These are phyloP conservation scores for Candida patagonica DNA, from an alignment of 805 yeast species.

Conservation along the genomic window DNA sequence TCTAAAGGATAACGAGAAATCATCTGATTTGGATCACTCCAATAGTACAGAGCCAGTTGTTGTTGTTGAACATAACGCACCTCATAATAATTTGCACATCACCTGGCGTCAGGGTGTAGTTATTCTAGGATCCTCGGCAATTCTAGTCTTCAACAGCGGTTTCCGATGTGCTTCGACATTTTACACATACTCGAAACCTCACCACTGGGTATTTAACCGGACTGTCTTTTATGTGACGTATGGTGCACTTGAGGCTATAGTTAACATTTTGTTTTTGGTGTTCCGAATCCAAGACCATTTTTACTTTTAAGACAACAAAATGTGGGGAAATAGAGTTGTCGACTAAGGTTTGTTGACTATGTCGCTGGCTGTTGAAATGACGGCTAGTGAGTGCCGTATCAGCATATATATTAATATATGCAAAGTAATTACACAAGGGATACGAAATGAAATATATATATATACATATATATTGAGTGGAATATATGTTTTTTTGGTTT, in stretches of 20 bases:
- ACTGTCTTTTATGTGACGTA: conserved; percentile 58
- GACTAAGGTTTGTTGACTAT: no score
- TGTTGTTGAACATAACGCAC: not conserved
- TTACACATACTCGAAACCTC: conserved; percentile 15
- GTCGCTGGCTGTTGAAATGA: no score
- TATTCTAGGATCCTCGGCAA: conserved; percentile 9
- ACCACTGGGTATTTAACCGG: conserved; percentile 39
- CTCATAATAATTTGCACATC: not conserved
- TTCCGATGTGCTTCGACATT: conserved; percentile 28
- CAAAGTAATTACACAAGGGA: no score
- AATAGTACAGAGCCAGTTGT: not conserved
- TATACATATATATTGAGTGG: no score
- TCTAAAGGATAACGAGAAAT: conserved; percentile 3
- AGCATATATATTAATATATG: no score
- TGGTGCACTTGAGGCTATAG: conserved; percentile 57
- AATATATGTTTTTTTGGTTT: no score
- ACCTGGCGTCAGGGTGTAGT: not conserved
- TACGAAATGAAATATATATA: no score
- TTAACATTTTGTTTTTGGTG: conserved; percentile 46
- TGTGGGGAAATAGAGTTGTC: no score
- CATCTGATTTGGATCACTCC: not conserved
- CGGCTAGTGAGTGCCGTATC: no score
- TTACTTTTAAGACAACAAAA: not conserved
- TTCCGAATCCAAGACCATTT: conserved; percentile 35
- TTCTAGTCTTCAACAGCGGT: conserved; percentile 22